Percentiles rank a stretch among this genome's conserved stretches.
Conservation (phyloP, 345 rosid genomes). For the Hirschfeldia incana region DNA sequence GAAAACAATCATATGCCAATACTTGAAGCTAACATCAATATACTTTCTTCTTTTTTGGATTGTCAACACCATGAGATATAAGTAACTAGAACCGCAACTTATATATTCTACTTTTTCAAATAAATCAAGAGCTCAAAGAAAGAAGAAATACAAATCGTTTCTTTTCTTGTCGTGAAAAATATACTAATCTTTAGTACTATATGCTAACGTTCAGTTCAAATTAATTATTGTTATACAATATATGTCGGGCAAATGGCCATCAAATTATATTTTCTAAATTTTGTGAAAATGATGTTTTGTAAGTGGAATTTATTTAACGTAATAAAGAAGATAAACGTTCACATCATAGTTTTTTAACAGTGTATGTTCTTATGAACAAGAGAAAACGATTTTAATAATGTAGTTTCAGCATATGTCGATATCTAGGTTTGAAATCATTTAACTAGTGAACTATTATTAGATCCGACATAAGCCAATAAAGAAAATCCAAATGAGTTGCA, state of each 20-base stretch:
- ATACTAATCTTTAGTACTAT: not conserved
- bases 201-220: not conserved
- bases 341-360: not conserved
- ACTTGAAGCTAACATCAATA: not conserved
- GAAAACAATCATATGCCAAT: not conserved
- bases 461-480: slow-evolving; percentile 19
- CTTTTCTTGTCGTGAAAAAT: not conserved
- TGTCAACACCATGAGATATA: not conserved
- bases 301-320: not conserved
- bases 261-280: not conserved
- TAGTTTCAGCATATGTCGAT: slow-evolving; percentile 5
- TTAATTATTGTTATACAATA: not conserved
- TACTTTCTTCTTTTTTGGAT: not conserved
- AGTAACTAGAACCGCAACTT: not conserved
- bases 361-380: not conserved
- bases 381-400: not conserved
- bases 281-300: not conserved
- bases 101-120: not conserved
- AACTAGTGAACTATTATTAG: slow-evolving; percentile 15
- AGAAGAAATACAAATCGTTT: not conserved
- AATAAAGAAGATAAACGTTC: not conserved
- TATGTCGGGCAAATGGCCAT: slow-evolving; percentile 1
- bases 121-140: not conserved
- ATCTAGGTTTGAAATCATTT: slow-evolving; percentile 9
- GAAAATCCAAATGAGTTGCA: slow-evolving; percentile 28